These are phyloP conservation scores for Microthyrium microscopicum DNA, from an alignment of 2,329 filamentous ascomycete species.

Conservation along the genomic window DNA sequence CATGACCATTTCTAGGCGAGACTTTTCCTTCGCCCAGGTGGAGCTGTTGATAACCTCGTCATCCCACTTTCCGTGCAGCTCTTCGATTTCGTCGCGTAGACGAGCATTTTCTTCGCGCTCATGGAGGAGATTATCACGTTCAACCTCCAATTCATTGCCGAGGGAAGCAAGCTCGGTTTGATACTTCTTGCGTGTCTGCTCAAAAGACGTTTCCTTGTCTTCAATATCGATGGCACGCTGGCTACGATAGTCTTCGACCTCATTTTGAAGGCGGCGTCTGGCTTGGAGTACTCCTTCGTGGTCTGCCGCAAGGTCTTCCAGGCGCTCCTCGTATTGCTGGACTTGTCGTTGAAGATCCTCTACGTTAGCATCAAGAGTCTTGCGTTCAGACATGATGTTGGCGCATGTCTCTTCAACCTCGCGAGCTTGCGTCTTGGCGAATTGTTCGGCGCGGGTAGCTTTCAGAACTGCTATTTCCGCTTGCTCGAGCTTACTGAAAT, in stretches of 20 bases:
- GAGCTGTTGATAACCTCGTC: constrained; percentile 95
- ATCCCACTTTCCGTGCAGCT: constrained; percentile 91
- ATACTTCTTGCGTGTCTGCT: constrained; percentile 95
- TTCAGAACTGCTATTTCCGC: constrained; percentile 92
- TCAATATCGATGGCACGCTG: constrained; percentile 93
- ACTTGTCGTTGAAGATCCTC: constrained; percentile 84
- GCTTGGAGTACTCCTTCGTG: constrained; percentile 70
- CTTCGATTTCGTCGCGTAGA: constrained; percentile 88
- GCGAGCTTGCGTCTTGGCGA: constrained; percentile 74
- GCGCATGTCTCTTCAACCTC: constrained; percentile 87
- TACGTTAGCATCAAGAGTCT: constrained; percentile 72
- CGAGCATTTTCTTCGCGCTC: constrained; percentile 69
- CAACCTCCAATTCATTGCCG: constrained; percentile 82
- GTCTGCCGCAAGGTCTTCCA: constrained; percentile 85
- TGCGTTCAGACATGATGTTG: constrained; percentile 77
- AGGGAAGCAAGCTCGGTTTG: constrained; percentile 80
- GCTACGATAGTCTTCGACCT: constrained; percentile 91
- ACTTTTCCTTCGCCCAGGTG: constrained; percentile 96
- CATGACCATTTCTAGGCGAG: constrained; percentile 74
- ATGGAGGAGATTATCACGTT: constrained; percentile 78
- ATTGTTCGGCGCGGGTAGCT: constrained; percentile 79
- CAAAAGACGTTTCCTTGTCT: constrained; percentile 88
- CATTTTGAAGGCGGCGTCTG: constrained; percentile 88
- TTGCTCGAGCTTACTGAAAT: constrained; percentile 93
- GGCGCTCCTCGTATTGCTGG: constrained; percentile 74